Percentiles rank a stretch among this genome's conserved stretches.
These are phyloP conservation scores for Leptographium radiaticola DNA, from an alignment of 2,329 filamentous ascomycete species.

Conservation along the genomic window DNA sequence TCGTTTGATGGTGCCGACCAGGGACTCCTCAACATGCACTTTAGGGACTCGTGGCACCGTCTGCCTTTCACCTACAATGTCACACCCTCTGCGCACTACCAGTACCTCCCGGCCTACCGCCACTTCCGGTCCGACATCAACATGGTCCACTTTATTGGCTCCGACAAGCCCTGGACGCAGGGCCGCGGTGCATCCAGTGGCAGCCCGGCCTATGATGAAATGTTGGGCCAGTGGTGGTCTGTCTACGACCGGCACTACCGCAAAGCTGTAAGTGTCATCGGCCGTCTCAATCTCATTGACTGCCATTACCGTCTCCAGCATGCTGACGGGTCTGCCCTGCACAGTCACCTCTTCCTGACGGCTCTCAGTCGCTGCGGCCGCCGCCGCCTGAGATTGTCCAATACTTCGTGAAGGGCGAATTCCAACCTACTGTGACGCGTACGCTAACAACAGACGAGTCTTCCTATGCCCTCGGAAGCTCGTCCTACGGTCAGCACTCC, in stretches of 20 bases:
- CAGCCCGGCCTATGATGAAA: slow-evolving; percentile 61
- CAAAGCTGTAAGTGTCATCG: slow-evolving; percentile 27
- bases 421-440: slow-evolving; percentile 21
- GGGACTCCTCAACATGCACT: slow-evolving; percentile 90
- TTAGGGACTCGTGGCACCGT: slow-evolving; percentile 69
- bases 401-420: slow-evolving; percentile 43
- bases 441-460: slow-evolving; percentile 22
- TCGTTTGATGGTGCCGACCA: slow-evolving; percentile 98
- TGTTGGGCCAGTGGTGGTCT: slow-evolving; percentile 84
- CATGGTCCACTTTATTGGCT: slow-evolving; percentile 88
- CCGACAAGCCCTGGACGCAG: slow-evolving; percentile 76
- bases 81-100: slow-evolving; percentile 91
- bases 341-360: neutral
- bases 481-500: slow-evolving; percentile 17
- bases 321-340: neutral
- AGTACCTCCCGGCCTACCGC: slow-evolving; percentile 88
- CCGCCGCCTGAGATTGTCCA: slow-evolving; percentile 27
- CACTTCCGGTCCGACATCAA: slow-evolving; percentile 86
- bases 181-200: slow-evolving; percentile 43
- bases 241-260: slow-evolving; percentile 83
- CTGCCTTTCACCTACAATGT: slow-evolving; percentile 95
- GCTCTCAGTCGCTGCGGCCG: neutral
- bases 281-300: too few species aligned
- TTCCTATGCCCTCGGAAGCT: slow-evolving; percentile 12
- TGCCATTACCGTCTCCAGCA: too few species aligned